Conservation (phyloP, 768 basidiomycete species). For the Tulasnella sp. region DNA sequence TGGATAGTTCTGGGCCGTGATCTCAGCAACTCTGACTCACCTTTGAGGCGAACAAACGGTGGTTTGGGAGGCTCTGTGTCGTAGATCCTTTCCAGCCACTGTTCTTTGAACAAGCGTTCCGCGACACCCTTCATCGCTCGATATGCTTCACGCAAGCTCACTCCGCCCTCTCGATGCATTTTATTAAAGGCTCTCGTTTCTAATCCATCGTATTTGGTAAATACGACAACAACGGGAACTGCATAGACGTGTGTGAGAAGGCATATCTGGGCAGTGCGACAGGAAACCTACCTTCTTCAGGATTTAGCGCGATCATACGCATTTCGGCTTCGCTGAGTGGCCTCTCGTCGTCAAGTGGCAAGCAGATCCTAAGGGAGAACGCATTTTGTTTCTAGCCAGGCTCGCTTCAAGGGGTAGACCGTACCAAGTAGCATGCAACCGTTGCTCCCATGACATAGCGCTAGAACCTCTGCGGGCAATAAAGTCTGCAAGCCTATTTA, state of each 20-base stretch:
- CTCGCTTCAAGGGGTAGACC: neutral
- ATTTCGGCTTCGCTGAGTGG: constrained; percentile 26
- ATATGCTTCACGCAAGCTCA: neutral
- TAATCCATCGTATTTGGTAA: constrained; percentile 31
- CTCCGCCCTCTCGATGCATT: neutral
- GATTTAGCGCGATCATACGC: constrained; percentile 14
- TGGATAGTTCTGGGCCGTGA: too few relatives aligned
- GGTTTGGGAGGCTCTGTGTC: too few relatives aligned
- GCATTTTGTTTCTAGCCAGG: neutral
- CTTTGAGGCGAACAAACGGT: too few relatives aligned
- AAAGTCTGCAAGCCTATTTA: constrained; percentile 28
- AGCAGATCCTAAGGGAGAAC: constrained; percentile 24
- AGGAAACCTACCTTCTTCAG: too few relatives aligned
- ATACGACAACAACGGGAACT: constrained; percentile 34
- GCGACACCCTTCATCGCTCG: neutral
- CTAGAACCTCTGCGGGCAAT: constrained; percentile 21
- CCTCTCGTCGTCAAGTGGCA: constrained; percentile 23
- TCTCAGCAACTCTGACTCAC: too few relatives aligned
- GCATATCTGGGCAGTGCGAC: too few relatives aligned
- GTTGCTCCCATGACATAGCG: constrained; percentile 19
- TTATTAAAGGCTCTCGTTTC: neutral
- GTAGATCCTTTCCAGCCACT: neutral
- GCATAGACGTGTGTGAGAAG: neutral
- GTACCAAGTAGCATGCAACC: constrained; percentile 34
- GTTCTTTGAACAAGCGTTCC: neutral